Evolutionary conservation across 202 grass and related monocot genomes (phyloP), one percentile per base, ranked within the genome.

Genomic region (Elaeis oleifera): DNA sequence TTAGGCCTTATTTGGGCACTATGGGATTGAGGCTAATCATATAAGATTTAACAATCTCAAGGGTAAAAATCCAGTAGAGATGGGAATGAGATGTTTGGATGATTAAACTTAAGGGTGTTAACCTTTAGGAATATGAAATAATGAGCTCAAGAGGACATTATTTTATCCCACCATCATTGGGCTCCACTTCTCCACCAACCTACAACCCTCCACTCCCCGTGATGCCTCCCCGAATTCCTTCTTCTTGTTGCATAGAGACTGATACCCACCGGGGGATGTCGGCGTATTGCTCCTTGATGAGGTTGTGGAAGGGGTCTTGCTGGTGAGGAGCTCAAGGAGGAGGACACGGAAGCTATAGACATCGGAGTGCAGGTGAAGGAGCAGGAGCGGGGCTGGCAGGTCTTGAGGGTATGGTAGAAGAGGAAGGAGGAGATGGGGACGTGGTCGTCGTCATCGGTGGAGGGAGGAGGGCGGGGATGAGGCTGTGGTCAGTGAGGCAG

Each of bases 401-500:
- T 66, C 76, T 96, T 86, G 0, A 86, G 86, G 0, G 78, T 83
- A 3, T 76, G 81, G 82, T 96, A 90, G 20, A 77, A 68, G 27
- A 90, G 74, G 23, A 79, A 79, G 0, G 49, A 54, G n/a, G 51
- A 25, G 6, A 50, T 0, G 17, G 50, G 9, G n/a, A 54, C 13
- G 9, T 25, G 50, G 51, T 68, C 60, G 6, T 73, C 16, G 1
- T 63, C 24, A 9, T 65, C 49, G 13, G 78, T 50, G 7, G 71
- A n/a, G 6, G 78, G 78, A 20, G 20, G 26, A 85, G 84, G 52
- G 73, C 53, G 1, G 81, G 78, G 4, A 90, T 71, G 7, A 96
- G 84, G 50, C 79, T 72, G 61, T 83, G 91, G 67, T 96, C 87
- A 17, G 87, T 83, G 74, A 96, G 76, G 79, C 92, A 96, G 0